Evolutionary conservation across 1,139 yeast species (phyloP), one percentile per base, ranked within the genome.

Genomic region (Suzukiozyma palmioleophila): DNA sequence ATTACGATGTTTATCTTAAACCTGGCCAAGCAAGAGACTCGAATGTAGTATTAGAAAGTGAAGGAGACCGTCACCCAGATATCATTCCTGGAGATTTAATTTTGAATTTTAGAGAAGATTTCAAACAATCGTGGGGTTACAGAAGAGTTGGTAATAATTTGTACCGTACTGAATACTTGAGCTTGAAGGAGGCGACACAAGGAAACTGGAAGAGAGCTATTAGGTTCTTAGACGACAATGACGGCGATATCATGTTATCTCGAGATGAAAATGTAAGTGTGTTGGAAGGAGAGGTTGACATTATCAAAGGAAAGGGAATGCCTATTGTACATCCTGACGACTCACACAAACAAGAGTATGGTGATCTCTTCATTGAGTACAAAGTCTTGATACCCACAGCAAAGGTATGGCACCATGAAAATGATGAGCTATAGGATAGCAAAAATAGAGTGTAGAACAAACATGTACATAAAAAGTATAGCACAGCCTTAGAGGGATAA

Each of bases 21-120:
- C 83, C 89, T 0, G 98, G 98, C 12, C 66, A 81, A 14, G 71
- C 79, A 13, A 68, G 90, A 48, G 76, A 78, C 44, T 73, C 75
- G 47, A 72, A 73, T 38, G 77, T 80, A 48, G 73, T 77, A 1
- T 65, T 83, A 41, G 70, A 70, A 37, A 95, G 94, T 2, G 92
- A 88, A 58, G 92, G 94, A 6, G 95, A 90, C 55, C 84, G 80
- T 56, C 72, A 73, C 44, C 97, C 97, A 1, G 95, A 86, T 39
- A 73, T 79, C 69, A 74, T 73, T 11, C 78, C 96, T 2, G 98
- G 98, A 9, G 89, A 92, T 62, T 66, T 92, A 43, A 60, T 76
- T 35, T 69, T 89, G 15, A 71, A 68, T 33, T 57, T 88, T 33
- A 57, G 59, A 35, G 95, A 85, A 60, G 76, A 72, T 42, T 59